Base-by-base conservation (phyloP, 495 filamentous ascomycete genomes). In the Aspergillus taichungensis region DNA sequence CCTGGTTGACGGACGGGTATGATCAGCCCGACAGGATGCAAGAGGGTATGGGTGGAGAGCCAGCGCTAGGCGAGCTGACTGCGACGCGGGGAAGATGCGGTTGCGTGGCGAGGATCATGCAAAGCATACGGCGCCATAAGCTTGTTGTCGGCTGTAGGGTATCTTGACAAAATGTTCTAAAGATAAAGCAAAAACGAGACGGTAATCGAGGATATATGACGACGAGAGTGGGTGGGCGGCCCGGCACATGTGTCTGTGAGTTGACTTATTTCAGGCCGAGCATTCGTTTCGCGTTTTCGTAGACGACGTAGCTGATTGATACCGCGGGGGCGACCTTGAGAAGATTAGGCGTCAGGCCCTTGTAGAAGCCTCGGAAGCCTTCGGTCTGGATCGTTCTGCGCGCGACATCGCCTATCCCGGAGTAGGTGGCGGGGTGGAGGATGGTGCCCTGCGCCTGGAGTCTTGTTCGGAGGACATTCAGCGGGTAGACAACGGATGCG, bases 251-350 rank as follows among this genome's bases (percentile, higher is more conserved):
- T 13, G 34, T 14, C 13, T 18, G 4, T 30, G 0, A 41, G 11
- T 41, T 28, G 10, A 11, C 50, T 75, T 60, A 91, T 51, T 68
- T 79, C 46, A 96, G 67, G 13, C 80, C 76, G 49, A 96, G 68
- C 27, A 83, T 60, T 43, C 76, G 79, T 71, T 98, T 98, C 40
- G 87, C 78, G 57, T 96, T 95, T 64, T 98, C 92, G 61, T 98
- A 98, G 40, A 92, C 89, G 61, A 97, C 85, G 72, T 95, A 98
- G 34, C 91, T 89, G 63, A 99, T 99, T 47, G 87, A 94, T 18
- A 99, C 87, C 37, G 92, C 91, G 0, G 92, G 92, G 7, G 91
- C 88, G 30, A 99, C 92, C 67, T 99, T 99, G 54, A 97, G 74
- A 13, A 99, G 75, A 55, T 97, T 99, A 24, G 92, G 92, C 27